A percentile compares a stretch with the other conserved stretches of the same genome.
Evolutionary conservation across 2,329 filamentous ascomycete genomes (phyloP).

Genomic region (Diaporthe vaccinii): DNA sequence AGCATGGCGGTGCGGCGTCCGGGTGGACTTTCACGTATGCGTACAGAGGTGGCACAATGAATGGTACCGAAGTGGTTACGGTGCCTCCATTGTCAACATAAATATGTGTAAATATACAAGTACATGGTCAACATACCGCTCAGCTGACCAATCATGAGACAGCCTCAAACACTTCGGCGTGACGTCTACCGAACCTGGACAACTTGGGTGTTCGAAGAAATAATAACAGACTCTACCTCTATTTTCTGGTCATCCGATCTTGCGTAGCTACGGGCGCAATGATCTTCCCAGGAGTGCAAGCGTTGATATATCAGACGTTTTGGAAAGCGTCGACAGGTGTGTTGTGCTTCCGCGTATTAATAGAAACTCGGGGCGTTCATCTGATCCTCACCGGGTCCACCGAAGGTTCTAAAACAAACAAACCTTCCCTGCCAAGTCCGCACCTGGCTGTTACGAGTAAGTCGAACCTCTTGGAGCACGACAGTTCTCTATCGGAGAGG

Average conservation of each 20-base stretch:
- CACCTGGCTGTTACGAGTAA: background rate
- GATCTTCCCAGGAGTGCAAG: background rate
- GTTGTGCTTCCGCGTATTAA: background rate
- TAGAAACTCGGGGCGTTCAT: constrained; percentile 8
- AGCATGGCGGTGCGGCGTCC: constrained; percentile 64
- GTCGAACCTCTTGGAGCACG: background rate
- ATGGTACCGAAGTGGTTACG: constrained; percentile 58
- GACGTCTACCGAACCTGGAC: background rate
- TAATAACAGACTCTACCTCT: no score
- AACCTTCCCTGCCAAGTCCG: background rate
- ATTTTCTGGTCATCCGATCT: no score
- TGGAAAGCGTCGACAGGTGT: background rate
- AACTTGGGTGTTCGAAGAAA: no score
- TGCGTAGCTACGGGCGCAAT: background rate
- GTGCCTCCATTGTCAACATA: constrained; percentile 51
- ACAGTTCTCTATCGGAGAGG: no score
- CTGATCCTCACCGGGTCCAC: background rate
- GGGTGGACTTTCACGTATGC: constrained; percentile 70
- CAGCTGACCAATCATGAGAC: no score
- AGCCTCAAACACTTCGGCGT: background rate
- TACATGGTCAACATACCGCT: background rate
- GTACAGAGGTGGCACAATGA: constrained; percentile 62
- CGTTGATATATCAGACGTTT: no score
- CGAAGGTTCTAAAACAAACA: background rate
- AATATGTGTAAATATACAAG: background rate